These are phyloP conservation scores for Craterostigma plantagineum DNA, from an alignment of 257 asterid species.

Conservation along the genomic window DNA sequence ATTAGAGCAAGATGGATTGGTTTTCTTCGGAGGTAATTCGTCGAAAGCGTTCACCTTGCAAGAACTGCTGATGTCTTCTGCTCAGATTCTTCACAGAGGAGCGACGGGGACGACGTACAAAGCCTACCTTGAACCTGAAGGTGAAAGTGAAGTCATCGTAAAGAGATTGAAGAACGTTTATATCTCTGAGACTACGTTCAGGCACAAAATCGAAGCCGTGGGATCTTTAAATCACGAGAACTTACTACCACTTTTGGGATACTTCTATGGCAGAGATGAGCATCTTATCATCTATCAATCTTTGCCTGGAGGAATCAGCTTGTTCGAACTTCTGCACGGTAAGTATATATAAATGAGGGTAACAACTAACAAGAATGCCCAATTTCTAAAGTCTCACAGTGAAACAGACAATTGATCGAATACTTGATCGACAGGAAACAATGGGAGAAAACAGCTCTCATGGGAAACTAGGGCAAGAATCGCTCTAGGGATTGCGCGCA, in stretches of 20 bases:
- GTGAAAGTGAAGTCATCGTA: constrained; percentile 24
- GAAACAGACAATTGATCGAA: neutral
- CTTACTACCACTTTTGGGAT: constrained; percentile 37
- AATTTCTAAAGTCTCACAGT: neutral
- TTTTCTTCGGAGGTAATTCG: constrained; percentile 20
- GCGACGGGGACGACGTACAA: constrained; percentile 39
- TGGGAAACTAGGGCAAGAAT: constrained; percentile 26
- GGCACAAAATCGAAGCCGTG: constrained; percentile 20
- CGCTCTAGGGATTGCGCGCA: constrained; percentile 23
- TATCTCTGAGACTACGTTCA: constrained; percentile 25
- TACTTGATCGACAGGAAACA: constrained; percentile 14
- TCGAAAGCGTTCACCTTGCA: constrained; percentile 16
- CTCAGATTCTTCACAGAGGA: constrained; percentile 48
- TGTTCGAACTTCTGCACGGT: constrained; percentile 34
- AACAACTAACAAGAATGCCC: too few relatives aligned
- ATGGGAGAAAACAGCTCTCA: constrained; percentile 10
- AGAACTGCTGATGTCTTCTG: constrained; percentile 33
- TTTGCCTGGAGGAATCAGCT: constrained; percentile 21
- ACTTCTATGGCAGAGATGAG: constrained; percentile 43
- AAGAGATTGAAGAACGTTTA: constrained; percentile 38
- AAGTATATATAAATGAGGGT: constrained; percentile 5
- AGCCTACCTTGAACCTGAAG: constrained; percentile 35
- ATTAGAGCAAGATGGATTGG: constrained; percentile 16
- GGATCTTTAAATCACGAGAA: constrained; percentile 32
- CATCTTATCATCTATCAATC: constrained; percentile 37